Evolutionary conservation across 1,284 basidiomycete genomes (phyloP).

Genomic region (Marasmius tenuissimus): DNA sequence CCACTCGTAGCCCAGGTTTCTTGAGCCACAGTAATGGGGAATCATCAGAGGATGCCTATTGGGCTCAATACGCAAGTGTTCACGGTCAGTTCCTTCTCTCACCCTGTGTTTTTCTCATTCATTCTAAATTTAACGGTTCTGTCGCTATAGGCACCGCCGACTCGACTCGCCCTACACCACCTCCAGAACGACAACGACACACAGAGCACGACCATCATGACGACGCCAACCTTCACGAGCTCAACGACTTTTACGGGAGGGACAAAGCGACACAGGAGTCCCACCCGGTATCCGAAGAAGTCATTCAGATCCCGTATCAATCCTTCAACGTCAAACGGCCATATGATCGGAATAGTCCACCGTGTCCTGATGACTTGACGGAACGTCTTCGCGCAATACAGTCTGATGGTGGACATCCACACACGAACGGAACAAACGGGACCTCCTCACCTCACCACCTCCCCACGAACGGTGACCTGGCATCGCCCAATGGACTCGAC

Average conservation of each 20-base stretch:
- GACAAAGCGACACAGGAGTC: neutral
- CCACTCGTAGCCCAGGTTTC: constrained; percentile 20
- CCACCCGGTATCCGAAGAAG: neutral
- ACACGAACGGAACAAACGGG: neutral
- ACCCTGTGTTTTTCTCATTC: neutral
- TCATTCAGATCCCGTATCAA: constrained; percentile 10
- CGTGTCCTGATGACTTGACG: constrained; percentile 9
- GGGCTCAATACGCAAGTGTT: constrained; percentile 67
- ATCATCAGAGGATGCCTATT: constrained; percentile 68
- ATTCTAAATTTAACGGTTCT: constrained; percentile 10
- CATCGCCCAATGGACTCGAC: neutral
- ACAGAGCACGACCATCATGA: constrained; percentile 15
- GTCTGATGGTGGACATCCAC: neutral
- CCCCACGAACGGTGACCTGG: neutral
- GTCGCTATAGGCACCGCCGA: constrained; percentile 43
- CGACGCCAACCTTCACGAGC: constrained; percentile 8
- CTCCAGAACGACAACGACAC: constrained; percentile 27
- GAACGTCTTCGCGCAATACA: constrained; percentile 14
- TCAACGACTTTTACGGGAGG: neutral
- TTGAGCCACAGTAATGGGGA: constrained; percentile 24
- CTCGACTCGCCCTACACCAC: constrained; percentile 52
- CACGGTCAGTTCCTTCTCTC: constrained; percentile 49
- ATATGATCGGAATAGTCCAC: constrained; percentile 6
- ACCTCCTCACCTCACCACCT: neutral
- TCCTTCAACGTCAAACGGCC: constrained; percentile 10